phyloP scores from a whole-genome alignment of 148 eudicot species.

The Suaeda aralocaspica region DNA sequence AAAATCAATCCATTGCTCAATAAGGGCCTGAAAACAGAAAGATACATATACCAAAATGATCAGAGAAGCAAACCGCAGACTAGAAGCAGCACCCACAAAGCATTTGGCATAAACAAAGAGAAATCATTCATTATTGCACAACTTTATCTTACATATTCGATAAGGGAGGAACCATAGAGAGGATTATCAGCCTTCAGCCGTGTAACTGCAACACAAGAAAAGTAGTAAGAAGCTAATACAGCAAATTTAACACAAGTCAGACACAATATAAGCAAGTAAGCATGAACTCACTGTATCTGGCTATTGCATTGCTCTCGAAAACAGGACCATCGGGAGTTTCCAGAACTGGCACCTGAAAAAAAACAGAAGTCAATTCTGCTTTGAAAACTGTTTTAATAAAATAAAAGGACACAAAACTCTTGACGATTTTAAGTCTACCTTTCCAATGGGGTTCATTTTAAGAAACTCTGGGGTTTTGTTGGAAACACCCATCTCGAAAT shows the following conservation, averaged over 20 bases:
- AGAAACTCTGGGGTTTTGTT: slow-evolving; percentile 69
- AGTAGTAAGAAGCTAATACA: slow-evolving; percentile 9
- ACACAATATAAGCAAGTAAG: slow-evolving; percentile 6
- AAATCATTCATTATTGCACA: slow-evolving; percentile 1
- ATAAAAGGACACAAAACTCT: background rate
- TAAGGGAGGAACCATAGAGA: slow-evolving; percentile 46
- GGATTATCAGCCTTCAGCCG: slow-evolving; percentile 43
- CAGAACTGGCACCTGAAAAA: slow-evolving; percentile 53
- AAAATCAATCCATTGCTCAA: slow-evolving; percentile 74
- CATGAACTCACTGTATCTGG: slow-evolving; percentile 51
- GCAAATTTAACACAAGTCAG: slow-evolving; percentile 18
- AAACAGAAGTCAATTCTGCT: no score
- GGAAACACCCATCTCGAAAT: slow-evolving; percentile 67
- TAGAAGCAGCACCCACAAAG: background rate
- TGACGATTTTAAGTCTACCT: slow-evolving; percentile 31
- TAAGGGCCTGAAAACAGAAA: slow-evolving; percentile 36
- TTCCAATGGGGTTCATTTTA: slow-evolving; percentile 76
- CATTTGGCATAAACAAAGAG: background rate
- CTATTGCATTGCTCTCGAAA: slow-evolving; percentile 73
- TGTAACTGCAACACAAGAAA: slow-evolving; percentile 35
- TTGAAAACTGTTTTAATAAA: no score
- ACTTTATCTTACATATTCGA: slow-evolving; percentile 43
- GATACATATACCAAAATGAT: background rate
- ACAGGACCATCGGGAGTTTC: slow-evolving; percentile 61
- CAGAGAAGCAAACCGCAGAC: background rate